phyloP scores from a whole-genome alignment of 306 rosid species.

The Macrotyloma uniflorum region DNA sequence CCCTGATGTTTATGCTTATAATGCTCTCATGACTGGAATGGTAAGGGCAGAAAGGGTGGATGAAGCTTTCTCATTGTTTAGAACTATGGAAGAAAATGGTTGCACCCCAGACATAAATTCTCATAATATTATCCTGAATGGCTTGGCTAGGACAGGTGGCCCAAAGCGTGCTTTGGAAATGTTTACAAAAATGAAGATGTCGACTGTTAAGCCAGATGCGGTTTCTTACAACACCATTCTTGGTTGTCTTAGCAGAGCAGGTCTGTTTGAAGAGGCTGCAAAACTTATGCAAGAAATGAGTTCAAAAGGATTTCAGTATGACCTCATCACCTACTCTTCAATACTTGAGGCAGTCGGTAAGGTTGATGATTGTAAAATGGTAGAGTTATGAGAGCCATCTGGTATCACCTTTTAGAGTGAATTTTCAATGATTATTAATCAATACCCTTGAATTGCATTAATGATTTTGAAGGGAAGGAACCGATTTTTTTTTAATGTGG shows the following conservation, averaged over 20 bases:
- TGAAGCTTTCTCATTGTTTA: conserved; percentile 74
- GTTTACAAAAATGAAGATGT: conserved; percentile 70
- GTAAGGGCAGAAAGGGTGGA: conserved; percentile 77
- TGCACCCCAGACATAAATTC: conserved; percentile 80
- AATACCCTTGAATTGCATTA: conserved; percentile 17
- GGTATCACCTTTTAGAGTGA: conserved; percentile 8
- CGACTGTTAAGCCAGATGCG: conserved; percentile 69
- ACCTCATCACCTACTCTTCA: conserved; percentile 83
- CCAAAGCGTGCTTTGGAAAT: conserved; percentile 77
- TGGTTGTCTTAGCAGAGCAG: conserved; percentile 88
- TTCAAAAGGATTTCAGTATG: conserved; percentile 70
- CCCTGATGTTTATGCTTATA: conserved; percentile 84
- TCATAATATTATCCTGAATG: conserved; percentile 78
- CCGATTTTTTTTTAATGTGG: not conserved
- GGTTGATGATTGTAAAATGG: conserved; percentile 57
- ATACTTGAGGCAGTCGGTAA: conserved; percentile 97
- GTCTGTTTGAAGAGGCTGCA: conserved; percentile 90
- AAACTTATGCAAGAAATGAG: conserved; percentile 92
- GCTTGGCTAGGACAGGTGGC: conserved; percentile 77
- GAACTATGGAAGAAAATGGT: conserved; percentile 80
- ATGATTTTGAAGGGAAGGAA: not conserved
- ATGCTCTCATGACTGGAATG: conserved; percentile 97
- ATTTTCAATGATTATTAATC: not conserved
- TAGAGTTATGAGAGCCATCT: conserved; percentile 31
- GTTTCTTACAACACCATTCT: conserved; percentile 88